Evolutionary conservation across 1,284 basidiomycete genomes (phyloP).

Genomic region (Psilocybe mexicana): DNA sequence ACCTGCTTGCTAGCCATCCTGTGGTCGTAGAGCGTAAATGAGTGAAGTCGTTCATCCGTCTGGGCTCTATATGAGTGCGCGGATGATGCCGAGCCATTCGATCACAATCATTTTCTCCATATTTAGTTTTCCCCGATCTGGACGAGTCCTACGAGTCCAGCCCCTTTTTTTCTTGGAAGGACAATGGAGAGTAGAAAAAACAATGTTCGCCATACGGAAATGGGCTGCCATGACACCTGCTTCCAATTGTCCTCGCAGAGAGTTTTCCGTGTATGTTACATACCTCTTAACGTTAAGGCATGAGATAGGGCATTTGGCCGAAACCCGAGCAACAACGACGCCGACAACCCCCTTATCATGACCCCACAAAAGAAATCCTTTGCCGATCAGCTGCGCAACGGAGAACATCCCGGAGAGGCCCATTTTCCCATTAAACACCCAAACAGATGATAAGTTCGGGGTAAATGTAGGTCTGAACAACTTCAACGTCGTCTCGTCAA

Average conservation of each 20-base stretch:
- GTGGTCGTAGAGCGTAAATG: constrained; percentile 14
- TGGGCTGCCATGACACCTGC: background rate
- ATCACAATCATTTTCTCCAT: constrained; percentile 14
- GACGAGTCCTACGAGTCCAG: too few species aligned
- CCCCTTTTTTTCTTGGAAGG: background rate
- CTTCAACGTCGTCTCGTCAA: too few species aligned
- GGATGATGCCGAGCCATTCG: constrained; percentile 11
- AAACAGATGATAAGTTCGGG: too few species aligned
- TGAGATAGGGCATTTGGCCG: background rate
- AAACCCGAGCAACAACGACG: background rate
- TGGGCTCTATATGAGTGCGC: constrained; percentile 2
- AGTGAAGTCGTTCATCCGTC: constrained; percentile 5
- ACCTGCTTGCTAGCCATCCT: constrained; percentile 63
- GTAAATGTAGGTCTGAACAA: too few species aligned
- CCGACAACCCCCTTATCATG: background rate
- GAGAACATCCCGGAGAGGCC: too few species aligned
- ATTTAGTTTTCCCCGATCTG: constrained; percentile 2
- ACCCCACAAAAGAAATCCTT: background rate
- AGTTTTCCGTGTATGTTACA: too few species aligned
- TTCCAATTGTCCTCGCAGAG: background rate
- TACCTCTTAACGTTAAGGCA: background rate
- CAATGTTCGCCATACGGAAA: background rate
- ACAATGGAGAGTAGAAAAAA: background rate
- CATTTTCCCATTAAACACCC: too few species aligned
- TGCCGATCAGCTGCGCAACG: background rate